Conservation (phyloP, 1,284 basidiomycete genomes). For the Pseudozyma thailandica region DNA sequence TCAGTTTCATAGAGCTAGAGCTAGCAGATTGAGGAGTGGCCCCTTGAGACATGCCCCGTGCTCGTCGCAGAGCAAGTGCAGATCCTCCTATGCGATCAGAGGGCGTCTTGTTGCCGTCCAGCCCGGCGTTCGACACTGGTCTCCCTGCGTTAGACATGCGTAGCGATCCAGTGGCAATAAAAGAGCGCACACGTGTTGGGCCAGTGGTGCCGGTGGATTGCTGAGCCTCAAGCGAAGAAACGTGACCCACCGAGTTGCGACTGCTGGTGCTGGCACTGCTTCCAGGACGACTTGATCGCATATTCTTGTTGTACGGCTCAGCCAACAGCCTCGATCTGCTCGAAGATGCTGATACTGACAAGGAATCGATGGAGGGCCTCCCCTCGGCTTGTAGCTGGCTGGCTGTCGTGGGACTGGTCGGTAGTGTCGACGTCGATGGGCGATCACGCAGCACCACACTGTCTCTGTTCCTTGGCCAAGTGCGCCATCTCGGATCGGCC, state of each 20-base stretch:
- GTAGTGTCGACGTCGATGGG: background rate
- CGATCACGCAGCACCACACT: background rate
- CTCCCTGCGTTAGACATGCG: constrained; percentile 21
- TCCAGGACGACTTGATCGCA: constrained; percentile 24
- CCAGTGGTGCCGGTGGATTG: constrained; percentile 8
- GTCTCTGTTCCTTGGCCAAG: constrained; percentile 25
- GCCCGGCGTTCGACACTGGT: constrained; percentile 3
- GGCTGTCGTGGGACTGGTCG: background rate
- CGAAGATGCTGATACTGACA: constrained; percentile 13
- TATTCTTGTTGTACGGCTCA: constrained; percentile 33
- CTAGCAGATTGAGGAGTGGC: background rate
- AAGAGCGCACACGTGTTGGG: constrained; percentile 20
- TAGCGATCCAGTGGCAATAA: constrained; percentile 16
- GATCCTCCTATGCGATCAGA: constrained; percentile 10
- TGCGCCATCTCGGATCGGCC: constrained; percentile 40
- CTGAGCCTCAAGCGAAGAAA: constrained; percentile 8
- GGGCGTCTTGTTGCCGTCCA: background rate
- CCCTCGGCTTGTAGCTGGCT: constrained; percentile 1
- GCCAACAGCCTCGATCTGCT: constrained; percentile 26
- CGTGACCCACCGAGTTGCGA: constrained; percentile 16
- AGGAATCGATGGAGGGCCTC: constrained; percentile 11
- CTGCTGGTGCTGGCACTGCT: constrained; percentile 36
- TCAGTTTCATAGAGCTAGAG: constrained; percentile 21
- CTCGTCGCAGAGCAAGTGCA: constrained; percentile 23
- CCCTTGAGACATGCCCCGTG: constrained; percentile 24